A percentile compares a stretch with the other conserved stretches of the same genome.
phyloP scores from a whole-genome alignment of 2,329 filamentous ascomycete genomes.

The Amauroascus verrucosus region DNA sequence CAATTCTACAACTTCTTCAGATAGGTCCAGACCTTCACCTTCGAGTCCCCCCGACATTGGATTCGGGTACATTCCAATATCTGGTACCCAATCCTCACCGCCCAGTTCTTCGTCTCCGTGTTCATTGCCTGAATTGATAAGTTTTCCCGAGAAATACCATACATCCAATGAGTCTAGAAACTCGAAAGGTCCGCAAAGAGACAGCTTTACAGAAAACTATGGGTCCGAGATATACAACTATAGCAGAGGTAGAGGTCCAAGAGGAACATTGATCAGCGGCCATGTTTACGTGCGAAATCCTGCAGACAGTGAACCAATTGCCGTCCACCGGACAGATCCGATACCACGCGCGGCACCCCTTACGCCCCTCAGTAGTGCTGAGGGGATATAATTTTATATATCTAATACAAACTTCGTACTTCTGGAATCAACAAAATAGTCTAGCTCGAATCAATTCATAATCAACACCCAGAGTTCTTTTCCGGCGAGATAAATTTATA shows the following conservation, averaged over 20 bases:
- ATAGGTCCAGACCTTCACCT: constrained; percentile 10
- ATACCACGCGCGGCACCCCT: neutral
- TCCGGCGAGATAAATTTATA: neutral
- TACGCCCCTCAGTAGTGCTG: neutral
- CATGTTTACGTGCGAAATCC: constrained; percentile 10
- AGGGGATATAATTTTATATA: constrained; percentile 2
- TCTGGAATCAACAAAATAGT: neutral
- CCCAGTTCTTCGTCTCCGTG: constrained; percentile 4
- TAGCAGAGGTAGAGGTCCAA: constrained; percentile 1
- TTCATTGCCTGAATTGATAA: neutral
- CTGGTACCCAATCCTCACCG: constrained; percentile 7
- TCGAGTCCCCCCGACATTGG: constrained; percentile 13
- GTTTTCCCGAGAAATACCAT: constrained; percentile 2
- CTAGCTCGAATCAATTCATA: neutral
- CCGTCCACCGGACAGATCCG: neutral
- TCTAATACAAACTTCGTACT: neutral
- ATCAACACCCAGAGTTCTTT: neutral
- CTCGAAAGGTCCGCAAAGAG: neutral
- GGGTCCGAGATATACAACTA: constrained; percentile 7
- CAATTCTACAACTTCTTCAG: constrained; percentile 7
- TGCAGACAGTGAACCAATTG: neutral
- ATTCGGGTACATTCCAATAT: constrained; percentile 18
- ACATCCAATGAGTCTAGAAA: neutral
- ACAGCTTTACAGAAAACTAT: constrained; percentile 1
- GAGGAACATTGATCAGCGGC: constrained; percentile 7